phyloP scores from a whole-genome alignment of 1,139 yeast genomes.

The Kodamaea fungicola region DNA sequence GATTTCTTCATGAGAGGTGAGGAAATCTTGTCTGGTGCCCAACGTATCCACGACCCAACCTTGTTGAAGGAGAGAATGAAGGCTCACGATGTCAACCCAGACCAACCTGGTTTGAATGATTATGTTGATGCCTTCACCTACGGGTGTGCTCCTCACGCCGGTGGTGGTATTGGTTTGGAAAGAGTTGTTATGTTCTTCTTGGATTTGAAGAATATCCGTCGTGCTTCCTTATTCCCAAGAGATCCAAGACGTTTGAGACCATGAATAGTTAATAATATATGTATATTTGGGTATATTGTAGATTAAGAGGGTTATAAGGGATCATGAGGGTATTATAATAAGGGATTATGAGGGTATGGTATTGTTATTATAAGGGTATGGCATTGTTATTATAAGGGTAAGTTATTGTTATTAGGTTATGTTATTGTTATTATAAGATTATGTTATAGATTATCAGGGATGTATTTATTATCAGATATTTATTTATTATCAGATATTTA shows the following conservation, averaged over 20 bases:
- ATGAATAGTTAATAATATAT: constrained; percentile 19
- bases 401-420: no score
- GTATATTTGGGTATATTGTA: no score
- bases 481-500: no score
- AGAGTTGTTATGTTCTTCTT: constrained; percentile 98
- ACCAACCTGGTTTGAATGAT: constrained; percentile 77
- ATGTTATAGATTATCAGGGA: no score
- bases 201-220: constrained; percentile 93
- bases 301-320: no score
- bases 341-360: no score
- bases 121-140: constrained; percentile 88
- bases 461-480: no score
- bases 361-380: no score
- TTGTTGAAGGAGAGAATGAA: constrained; percentile 78
- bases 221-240: constrained; percentile 98
- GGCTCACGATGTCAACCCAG: constrained; percentile 79
- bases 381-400: no score
- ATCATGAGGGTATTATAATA: no score
- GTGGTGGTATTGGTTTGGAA: constrained; percentile 99
- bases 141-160: constrained; percentile 99
- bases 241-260: constrained; percentile 95
- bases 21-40: constrained; percentile 97
- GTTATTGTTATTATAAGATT: no score
- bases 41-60: constrained; percentile 93
- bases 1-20: constrained; percentile 99